phyloP scores from a whole-genome alignment of 2,329 filamentous ascomycete genomes.

The Parasarocladium wereldwijsianum region DNA sequence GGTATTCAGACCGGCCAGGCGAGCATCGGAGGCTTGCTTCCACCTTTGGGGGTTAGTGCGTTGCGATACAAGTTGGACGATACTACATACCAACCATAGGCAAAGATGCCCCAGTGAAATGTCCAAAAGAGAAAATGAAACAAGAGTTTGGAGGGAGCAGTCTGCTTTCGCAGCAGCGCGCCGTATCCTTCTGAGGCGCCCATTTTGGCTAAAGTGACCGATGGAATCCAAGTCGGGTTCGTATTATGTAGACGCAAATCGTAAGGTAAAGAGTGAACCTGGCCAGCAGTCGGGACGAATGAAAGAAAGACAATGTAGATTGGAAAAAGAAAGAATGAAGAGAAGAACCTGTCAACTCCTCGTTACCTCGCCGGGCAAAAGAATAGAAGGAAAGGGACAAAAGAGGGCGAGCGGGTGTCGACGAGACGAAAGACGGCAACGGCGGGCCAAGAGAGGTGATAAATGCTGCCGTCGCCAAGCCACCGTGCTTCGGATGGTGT shows the following conservation, averaged over 20 bases:
- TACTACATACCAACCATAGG: slow-evolving; percentile 59
- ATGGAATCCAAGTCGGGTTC: too few relatives aligned
- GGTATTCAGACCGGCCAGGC: slow-evolving; percentile 63
- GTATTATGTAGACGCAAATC: too few relatives aligned
- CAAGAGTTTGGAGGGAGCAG: slow-evolving; percentile 54
- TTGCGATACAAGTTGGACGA: not conserved
- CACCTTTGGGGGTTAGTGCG: slow-evolving; percentile 38
- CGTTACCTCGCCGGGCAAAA: slow-evolving; percentile 4
- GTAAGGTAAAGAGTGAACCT: slow-evolving; percentile 2
- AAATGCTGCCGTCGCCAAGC: slow-evolving; percentile 1
- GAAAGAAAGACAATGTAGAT: not conserved
- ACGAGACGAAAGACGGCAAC: slow-evolving; percentile 3
- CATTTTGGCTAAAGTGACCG: too few relatives aligned
- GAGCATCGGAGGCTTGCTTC: slow-evolving; percentile 55
- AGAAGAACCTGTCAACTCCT: slow-evolving; percentile 5
- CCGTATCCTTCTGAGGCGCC: slow-evolving; percentile 25
- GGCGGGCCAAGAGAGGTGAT: slow-evolving; percentile 4
- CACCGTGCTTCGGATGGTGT: not conserved
- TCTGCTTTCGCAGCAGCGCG: slow-evolving; percentile 44
- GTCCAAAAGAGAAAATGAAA: slow-evolving; percentile 76
- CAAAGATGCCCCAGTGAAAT: slow-evolving; percentile 66
- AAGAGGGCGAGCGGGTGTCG: slow-evolving; percentile 5
- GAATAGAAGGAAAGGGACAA: slow-evolving; percentile 5
- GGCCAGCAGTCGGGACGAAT: not conserved
- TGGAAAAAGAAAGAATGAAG: slow-evolving; percentile 5